These are phyloP conservation scores for Aspergillus fijiensis DNA, from an alignment of 2,329 filamentous ascomycete species.

Conservation along the genomic window DNA sequence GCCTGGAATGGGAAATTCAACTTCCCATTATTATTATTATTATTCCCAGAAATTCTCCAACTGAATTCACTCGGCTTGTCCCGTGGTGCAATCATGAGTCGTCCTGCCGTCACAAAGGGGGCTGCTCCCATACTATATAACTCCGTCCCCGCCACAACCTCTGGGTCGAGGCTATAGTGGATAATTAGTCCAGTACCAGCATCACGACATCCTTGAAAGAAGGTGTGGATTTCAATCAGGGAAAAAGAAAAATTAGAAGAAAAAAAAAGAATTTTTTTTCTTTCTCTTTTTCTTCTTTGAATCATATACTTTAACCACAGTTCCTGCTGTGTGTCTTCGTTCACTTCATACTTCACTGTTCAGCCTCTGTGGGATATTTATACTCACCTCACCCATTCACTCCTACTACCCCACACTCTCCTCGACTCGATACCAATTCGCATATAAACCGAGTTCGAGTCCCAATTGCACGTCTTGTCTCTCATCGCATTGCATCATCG, in stretches of 20 bases:
- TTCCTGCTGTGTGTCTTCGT: constrained; percentile 6
- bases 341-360: not conserved
- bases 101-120: constrained; percentile 14
- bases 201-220: constrained; percentile 16
- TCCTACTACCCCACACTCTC: not conserved
- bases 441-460: not conserved
- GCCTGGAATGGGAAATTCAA: constrained; percentile 15
- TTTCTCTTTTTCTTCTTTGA: not conserved
- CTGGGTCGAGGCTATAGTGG: constrained; percentile 18
- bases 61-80: not conserved
- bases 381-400: not conserved
- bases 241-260: constrained; percentile 11
- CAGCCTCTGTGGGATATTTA: not conserved
- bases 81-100: constrained; percentile 19
- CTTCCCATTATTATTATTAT: too few species aligned
- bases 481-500: not conserved
- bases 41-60: not conserved
- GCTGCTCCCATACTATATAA: constrained; percentile 21
- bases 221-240: not conserved
- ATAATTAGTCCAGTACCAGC: constrained; percentile 6
- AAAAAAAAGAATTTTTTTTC: constrained; percentile 12
- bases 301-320: constrained; percentile 13
- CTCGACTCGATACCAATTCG: not conserved
- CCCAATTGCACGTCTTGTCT: not conserved
- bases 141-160: constrained; percentile 18